Evolutionary conservation across 148 eudicot species (phyloP).

Genomic region (Chenopodium quinoa): DNA sequence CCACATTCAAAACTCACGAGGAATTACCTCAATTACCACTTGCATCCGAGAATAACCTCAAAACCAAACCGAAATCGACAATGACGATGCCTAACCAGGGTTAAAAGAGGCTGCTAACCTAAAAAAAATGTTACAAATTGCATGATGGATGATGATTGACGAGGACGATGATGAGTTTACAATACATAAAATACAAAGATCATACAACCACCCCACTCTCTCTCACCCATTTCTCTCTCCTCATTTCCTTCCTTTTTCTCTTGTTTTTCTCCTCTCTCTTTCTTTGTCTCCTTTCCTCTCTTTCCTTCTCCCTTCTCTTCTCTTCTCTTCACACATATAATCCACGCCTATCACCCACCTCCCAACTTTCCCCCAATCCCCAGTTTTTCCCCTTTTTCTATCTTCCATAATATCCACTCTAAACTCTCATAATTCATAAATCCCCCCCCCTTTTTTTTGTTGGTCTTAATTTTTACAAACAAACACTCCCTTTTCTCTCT

Average conservation of each 20-base stretch:
- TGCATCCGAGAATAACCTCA: no score
- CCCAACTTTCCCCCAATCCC: constrained; percentile 23
- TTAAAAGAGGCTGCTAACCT: not conserved
- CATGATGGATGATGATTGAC: constrained; percentile 18
- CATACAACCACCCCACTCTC: constrained; percentile 20
- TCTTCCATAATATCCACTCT: constrained; percentile 1
- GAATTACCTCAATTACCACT: no score
- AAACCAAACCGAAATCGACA: no score
- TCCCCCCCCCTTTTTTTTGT: not conserved
- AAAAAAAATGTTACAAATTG: not conserved
- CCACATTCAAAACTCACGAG: no score
- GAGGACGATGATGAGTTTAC: not conserved
- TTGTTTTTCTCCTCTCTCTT: constrained; percentile 9
- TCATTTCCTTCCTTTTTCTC: not conserved
- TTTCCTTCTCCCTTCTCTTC: constrained; percentile 35
- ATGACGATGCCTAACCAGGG: no score
- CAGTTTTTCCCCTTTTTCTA: not conserved
- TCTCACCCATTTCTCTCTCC: not conserved
- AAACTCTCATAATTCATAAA: not conserved
- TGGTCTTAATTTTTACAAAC: no score
- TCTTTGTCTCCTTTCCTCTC: not conserved
- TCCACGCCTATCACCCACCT: constrained; percentile 39
- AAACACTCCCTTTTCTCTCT: not conserved
- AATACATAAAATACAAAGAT: constrained; percentile 9
- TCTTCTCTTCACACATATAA: constrained; percentile 29